A percentile compares a stretch with the other conserved stretches of the same genome.
phyloP scores from a whole-genome alignment of 1,139 yeast species.

The Sugiyamaella pinicola region DNA sequence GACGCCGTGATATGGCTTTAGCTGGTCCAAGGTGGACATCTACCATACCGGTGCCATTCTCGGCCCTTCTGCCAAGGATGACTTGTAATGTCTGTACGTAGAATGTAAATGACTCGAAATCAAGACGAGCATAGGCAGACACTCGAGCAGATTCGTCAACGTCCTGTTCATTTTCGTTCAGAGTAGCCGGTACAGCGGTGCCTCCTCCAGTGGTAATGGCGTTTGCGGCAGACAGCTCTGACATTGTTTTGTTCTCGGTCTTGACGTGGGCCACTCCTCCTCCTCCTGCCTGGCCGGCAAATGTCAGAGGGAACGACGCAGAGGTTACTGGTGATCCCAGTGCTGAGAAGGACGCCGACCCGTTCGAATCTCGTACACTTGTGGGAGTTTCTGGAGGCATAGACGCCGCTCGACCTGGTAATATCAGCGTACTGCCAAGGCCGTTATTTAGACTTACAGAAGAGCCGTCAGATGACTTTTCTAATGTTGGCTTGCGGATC shows the following conservation, averaged over 20 bases:
- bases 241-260: constrained; percentile 2
- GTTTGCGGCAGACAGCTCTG: constrained; percentile 19
- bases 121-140: constrained; percentile 91
- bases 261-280: constrained; percentile 2
- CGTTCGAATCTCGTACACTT: neutral
- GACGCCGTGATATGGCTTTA: constrained; percentile 88
- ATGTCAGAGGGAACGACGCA: constrained; percentile 28
- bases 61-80: constrained; percentile 83
- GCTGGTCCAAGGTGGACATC: constrained; percentile 92
- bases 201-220: constrained; percentile 20
- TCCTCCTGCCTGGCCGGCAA: constrained; percentile 24
- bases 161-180: constrained; percentile 25
- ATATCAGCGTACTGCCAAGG: constrained; percentile 12
- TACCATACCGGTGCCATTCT: constrained; percentile 64
- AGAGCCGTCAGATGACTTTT: neutral
- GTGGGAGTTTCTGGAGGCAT: constrained; percentile 25
- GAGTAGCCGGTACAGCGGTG: constrained; percentile 14
- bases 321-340: constrained; percentile 12
- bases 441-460: constrained; percentile 6
- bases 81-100: constrained; percentile 96
- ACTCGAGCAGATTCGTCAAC: constrained; percentile 53
- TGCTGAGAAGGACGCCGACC: constrained; percentile 2
- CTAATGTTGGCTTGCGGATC: constrained; percentile 22
- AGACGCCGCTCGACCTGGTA: constrained; percentile 23
- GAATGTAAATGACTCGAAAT: constrained; percentile 88